phyloP scores from a whole-genome alignment of 495 filamentous ascomycete species.

The Halenospora varia region DNA sequence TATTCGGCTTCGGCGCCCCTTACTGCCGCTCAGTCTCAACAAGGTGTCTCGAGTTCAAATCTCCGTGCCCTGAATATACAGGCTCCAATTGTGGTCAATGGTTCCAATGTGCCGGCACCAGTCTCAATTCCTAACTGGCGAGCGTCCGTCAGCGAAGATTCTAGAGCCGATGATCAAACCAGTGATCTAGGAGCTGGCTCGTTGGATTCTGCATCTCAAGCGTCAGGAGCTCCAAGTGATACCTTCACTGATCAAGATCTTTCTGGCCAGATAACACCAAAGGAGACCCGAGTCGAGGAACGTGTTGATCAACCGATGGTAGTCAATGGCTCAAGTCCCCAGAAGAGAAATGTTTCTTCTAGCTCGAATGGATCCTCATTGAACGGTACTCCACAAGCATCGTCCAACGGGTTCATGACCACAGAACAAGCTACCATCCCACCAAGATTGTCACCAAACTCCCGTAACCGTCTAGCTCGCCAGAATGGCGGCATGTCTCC shows the following conservation, averaged over 20 bases:
- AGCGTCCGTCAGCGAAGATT: constrained; percentile 13
- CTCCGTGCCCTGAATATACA: constrained; percentile 19
- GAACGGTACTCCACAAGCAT: constrained; percentile 2
- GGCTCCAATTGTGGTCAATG: constrained; percentile 46
- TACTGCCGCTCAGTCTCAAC: constrained; percentile 21
- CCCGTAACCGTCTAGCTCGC: constrained; percentile 15
- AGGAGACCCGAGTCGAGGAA: constrained; percentile 5
- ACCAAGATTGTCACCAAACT: constrained; percentile 19
- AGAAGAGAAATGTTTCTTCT: constrained; percentile 4
- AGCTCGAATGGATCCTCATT: neutral
- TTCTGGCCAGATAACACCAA: constrained; percentile 16
- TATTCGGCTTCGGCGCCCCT: constrained; percentile 37
- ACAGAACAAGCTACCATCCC: constrained; percentile 14
- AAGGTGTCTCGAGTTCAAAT: constrained; percentile 18
- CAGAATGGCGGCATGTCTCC: constrained; percentile 25
- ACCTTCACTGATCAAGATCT: constrained; percentile 4
- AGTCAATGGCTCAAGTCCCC: constrained; percentile 20
- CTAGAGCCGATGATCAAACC: constrained; percentile 12
- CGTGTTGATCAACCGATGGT: constrained; percentile 15
- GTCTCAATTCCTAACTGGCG: constrained; percentile 21
- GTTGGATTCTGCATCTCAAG: constrained; percentile 18
- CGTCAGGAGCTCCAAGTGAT: constrained; percentile 15
- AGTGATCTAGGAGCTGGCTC: constrained; percentile 17
- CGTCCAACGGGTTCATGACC: constrained; percentile 10
- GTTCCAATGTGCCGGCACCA: constrained; percentile 31